Evolutionary conservation across 768 basidiomycete genomes (phyloP), one percentile per base, ranked within the genome.

Genomic region (Exidia glandulosa): DNA sequence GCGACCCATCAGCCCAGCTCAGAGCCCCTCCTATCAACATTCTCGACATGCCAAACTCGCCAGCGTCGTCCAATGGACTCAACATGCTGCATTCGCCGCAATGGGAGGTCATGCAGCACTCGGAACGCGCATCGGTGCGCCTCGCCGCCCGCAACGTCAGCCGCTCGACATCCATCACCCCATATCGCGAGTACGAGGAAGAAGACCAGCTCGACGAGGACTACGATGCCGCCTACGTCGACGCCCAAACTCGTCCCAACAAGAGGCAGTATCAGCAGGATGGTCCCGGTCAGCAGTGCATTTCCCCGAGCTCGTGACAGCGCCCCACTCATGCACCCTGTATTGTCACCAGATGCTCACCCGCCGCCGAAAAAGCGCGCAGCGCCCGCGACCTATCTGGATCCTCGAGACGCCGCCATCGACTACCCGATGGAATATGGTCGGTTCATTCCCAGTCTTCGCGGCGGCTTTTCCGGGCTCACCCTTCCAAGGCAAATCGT

Each of bases 81-180:
- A 16, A n/a, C 33, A 60, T 52, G 52, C 32, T 50, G 19, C 33
- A 7, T 45, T 50, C 50, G 47, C 56, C 59, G 14, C 48, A 27
- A 23, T 84, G 76, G 72, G 84, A 85, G 73, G 59, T 63, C 56
- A 65, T 45, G 19, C 41, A 45, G 41, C 41, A 45, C 41, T 45
- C 75, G 67, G 79, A 84, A 65, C 73, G 85, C 61, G 81, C 76
- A 59, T 82, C 83, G 67, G 69, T 84, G 69, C 83, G 83, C 64
- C 64, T 85, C 65, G 79, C 77, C 50, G 81, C 82, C 33, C 81
- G 83, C 50, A 79, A 71, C 52, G 71, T 23, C n/a, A n/a, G n/a
- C n/a, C n/a, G n/a, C n/a, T n/a, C n/a, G n/a, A n/a, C 41, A 45
- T 45, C 41, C 41, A 45, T 14, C 41, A 23, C 12, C 41, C 41